Conservation (phyloP, 2,329 filamentous ascomycete genomes). For the Epichloe sylvatica region DNA sequence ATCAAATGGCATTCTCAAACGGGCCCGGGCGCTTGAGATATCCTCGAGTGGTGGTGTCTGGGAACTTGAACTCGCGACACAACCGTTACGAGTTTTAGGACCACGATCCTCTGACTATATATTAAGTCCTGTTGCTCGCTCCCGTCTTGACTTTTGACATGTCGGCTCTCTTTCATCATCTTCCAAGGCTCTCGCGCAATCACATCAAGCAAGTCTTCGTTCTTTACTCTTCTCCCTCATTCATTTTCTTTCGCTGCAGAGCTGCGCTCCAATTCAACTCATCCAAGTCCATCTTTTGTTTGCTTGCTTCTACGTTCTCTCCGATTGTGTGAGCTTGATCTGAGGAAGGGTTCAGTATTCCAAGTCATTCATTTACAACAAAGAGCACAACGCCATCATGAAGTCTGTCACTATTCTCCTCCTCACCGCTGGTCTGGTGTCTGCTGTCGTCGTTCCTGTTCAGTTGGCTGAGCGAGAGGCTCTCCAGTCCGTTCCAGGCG, state of each 20-base stretch:
- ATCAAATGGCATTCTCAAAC: background rate
- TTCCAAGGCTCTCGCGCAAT: background rate
- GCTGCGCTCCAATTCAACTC: constrained; percentile 14
- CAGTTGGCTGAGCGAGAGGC: constrained; percentile 8
- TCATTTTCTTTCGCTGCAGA: constrained; percentile 10
- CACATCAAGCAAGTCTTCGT: background rate
- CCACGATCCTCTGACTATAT: background rate
- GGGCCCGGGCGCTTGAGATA: background rate
- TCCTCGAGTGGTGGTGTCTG: background rate
- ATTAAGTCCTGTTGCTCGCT: background rate
- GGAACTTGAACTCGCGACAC: background rate
- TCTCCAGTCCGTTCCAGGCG: constrained; percentile 3
- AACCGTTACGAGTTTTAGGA: background rate
- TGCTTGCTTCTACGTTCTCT: background rate
- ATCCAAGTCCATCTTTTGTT: no score
- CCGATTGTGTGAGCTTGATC: background rate
- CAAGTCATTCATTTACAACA: background rate
- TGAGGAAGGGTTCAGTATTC: background rate
- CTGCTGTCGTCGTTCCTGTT: constrained; percentile 15
- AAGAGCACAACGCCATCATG: constrained; percentile 10
- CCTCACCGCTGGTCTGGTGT: constrained; percentile 17
- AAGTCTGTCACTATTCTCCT: constrained; percentile 16
- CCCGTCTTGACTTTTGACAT: background rate
- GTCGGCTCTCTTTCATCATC: background rate
- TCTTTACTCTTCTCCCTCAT: constrained; percentile 6